Conservation (phyloP, 306 rosid species). For the Trifolium pratense region DNA sequence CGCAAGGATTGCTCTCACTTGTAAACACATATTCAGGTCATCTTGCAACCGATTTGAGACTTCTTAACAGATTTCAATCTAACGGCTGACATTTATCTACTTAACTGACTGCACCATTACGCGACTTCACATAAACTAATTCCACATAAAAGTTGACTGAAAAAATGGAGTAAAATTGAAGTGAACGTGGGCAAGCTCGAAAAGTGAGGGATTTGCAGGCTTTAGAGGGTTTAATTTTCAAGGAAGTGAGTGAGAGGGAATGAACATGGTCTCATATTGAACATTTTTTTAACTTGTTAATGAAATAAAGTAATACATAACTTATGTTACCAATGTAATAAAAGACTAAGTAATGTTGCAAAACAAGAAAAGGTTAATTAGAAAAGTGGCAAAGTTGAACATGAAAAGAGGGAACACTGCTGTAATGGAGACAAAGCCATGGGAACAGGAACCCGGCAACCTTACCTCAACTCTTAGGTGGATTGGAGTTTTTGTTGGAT, state of each 20-base stretch:
- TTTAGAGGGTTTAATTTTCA: slow-evolving; percentile 48
- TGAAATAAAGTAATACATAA: slow-evolving; percentile 30
- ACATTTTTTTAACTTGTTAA: slow-evolving; percentile 1
- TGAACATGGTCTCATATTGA: slow-evolving; percentile 56
- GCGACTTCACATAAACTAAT: not conserved
- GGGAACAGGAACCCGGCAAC: slow-evolving; percentile 84
- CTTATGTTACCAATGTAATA: slow-evolving; percentile 45
- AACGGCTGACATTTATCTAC: not conserved
- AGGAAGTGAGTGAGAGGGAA: slow-evolving; percentile 59
- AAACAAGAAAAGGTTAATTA: slow-evolving; percentile 43
- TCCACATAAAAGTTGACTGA: slow-evolving; percentile 45
- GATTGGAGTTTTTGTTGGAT: slow-evolving; percentile 66
- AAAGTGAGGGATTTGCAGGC: slow-evolving; percentile 80
- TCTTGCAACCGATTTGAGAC: too few relatives aligned
- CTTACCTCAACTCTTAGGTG: slow-evolving; percentile 66
- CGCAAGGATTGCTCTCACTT: too few relatives aligned
- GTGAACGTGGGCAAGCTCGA: slow-evolving; percentile 87
- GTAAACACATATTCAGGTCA: too few relatives aligned
- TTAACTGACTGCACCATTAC: not conserved
- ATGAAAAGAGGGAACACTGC: slow-evolving; percentile 67
- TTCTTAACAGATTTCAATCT: not conserved
- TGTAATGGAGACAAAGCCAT: slow-evolving; percentile 52
- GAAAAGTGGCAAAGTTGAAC: slow-evolving; percentile 68
- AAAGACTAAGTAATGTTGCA: slow-evolving; percentile 18
- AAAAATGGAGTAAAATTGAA: slow-evolving; percentile 43